Conservation (phyloP, 73 alveolate genomes). For the Tetrahymena elliotti region DNA sequence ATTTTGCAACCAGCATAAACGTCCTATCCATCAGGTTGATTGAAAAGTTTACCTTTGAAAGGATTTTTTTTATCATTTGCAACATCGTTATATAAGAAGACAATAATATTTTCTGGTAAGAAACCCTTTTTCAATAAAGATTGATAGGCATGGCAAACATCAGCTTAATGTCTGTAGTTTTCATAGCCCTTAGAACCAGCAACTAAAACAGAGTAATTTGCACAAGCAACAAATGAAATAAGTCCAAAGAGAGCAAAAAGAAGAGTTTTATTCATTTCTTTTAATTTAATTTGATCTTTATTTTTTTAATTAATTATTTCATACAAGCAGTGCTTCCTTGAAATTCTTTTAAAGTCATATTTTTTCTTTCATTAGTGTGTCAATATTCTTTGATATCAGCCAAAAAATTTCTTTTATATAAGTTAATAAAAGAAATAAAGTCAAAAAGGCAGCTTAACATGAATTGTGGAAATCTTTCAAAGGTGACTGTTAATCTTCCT, state of each 20-base stretch:
- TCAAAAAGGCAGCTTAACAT: no score
- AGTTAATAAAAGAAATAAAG: no score
- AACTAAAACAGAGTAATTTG: constrained; percentile 90
- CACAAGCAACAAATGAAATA: constrained; percentile 4
- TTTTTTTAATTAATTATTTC: no score
- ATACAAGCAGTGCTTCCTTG: not conserved
- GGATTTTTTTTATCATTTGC: constrained; percentile 76
- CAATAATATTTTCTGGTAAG: constrained; percentile 80
- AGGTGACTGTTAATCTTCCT: no score
- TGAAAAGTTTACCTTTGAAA: constrained; percentile 91
- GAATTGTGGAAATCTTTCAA: no score
- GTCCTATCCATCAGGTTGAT: constrained; percentile 82
- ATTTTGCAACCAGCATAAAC: constrained; percentile 93
- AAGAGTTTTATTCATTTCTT: not conserved
- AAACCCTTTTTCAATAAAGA: constrained; percentile 71
- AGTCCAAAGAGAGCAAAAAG: not conserved
- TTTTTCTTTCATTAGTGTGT: no score
- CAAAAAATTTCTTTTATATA: no score
- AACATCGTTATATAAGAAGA: constrained; percentile 91
- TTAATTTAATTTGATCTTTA: no score
- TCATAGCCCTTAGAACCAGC: constrained; percentile 94
- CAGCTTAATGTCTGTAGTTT: constrained; percentile 98
- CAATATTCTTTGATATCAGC: no score
- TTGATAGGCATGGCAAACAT: constrained; percentile 97
- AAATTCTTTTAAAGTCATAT: no score